These are phyloP conservation scores for Hordeum marinum DNA, from an alignment of 176 grass and related monocot genomes.

Conservation along the genomic window DNA sequence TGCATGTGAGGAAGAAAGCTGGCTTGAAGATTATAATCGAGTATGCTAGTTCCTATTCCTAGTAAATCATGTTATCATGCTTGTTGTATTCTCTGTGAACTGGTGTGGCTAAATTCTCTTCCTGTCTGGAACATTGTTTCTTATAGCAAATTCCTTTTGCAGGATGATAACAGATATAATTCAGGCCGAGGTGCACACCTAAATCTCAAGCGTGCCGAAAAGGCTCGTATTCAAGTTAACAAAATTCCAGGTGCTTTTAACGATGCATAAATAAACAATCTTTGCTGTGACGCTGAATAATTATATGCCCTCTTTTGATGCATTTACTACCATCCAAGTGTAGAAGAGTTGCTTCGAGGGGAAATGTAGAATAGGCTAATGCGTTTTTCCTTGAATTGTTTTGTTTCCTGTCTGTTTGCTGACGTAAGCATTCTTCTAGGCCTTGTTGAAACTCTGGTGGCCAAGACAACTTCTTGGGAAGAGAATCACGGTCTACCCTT, in stretches of 20 bases:
- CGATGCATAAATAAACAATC: background rate
- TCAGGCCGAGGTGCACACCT: conserved; percentile 73
- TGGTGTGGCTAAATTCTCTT: background rate
- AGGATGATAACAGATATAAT: conserved; percentile 86
- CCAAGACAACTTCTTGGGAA: conserved; percentile 64
- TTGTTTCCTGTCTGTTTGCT: background rate
- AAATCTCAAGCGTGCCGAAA: conserved; percentile 74
- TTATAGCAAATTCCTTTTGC: conserved; percentile 18
- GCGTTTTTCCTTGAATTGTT: background rate
- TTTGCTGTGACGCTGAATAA: background rate
- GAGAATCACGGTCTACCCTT: conserved; percentile 52
- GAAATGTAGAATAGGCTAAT: background rate
- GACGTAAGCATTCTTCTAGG: conserved; percentile 33
- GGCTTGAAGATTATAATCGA: conserved; percentile 79
- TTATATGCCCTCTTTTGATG: background rate
- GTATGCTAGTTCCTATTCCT: conserved; percentile 24
- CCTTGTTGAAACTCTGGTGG: conserved; percentile 76
- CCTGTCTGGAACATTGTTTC: background rate
- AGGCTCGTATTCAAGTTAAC: conserved; percentile 74
- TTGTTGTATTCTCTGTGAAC: background rate
- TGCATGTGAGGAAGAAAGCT: conserved; percentile 73
- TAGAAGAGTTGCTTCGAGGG: background rate
- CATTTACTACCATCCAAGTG: background rate
- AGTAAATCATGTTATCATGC: background rate
- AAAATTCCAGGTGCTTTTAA: conserved; percentile 65